A percentile compares a stretch with the other conserved stretches of the same genome.
Conservation (phyloP, 257 asterid species). For the Solanum commersonii region DNA sequence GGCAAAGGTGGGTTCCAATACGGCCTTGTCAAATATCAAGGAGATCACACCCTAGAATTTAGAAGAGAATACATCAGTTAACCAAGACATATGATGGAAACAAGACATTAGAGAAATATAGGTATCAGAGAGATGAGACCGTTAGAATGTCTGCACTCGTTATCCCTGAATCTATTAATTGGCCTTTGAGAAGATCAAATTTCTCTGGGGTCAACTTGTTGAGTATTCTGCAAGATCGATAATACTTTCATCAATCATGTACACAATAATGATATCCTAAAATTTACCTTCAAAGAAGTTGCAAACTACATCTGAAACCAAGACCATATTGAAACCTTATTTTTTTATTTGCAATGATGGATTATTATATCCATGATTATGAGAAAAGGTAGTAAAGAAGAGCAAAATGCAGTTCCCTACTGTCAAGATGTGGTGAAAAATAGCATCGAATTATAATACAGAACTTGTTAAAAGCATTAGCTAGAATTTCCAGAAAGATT, state of each 20-base stretch:
- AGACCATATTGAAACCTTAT: neutral
- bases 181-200: constrained; percentile 15
- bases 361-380: neutral
- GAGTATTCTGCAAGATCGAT: constrained; percentile 8
- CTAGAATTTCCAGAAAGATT: neutral
- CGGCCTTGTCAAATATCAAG: constrained; percentile 10
- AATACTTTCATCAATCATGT: neutral
- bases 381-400: neutral
- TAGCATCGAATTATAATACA: neutral
- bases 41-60: constrained; percentile 1
- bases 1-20: constrained; percentile 13
- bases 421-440: neutral
- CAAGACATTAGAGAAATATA: neutral
- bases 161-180: constrained; percentile 8
- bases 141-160: constrained; percentile 12
- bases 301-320: neutral
- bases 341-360: neutral
- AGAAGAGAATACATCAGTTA: neutral
- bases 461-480: neutral
- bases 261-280: neutral
- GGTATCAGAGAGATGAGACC: neutral
- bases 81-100: neutral
- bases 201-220: constrained; percentile 21
- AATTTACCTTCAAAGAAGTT: neutral
- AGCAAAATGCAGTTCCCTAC: neutral